These are phyloP conservation scores for Chimonanthus salicifolius DNA, from an alignment of 164 flowering plant genomes.

Conservation along the genomic window DNA sequence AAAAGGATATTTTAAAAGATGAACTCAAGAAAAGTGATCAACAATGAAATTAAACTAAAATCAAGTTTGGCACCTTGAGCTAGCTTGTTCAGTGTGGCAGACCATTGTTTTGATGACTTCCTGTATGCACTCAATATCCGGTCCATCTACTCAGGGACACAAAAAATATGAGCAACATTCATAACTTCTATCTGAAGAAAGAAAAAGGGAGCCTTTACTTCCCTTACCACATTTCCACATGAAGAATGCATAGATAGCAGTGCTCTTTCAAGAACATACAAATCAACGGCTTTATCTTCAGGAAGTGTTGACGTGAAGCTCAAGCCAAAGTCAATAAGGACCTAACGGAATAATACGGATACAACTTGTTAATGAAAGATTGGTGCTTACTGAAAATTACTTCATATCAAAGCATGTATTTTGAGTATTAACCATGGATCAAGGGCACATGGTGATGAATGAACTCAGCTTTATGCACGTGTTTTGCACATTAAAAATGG, in stretches of 20 bases:
- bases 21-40: not conserved
- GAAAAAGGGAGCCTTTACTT: not conserved
- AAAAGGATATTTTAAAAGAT: not conserved
- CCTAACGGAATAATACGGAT: slow-evolving; percentile 29
- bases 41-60: not conserved
- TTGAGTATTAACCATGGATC: not conserved
- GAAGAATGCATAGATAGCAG: slow-evolving; percentile 96
- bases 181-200: slow-evolving; percentile 2
- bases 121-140: slow-evolving; percentile 69
- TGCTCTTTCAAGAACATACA: slow-evolving; percentile 94
- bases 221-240: slow-evolving; percentile 83
- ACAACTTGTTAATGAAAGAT: not conserved
- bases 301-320: slow-evolving; percentile 91
- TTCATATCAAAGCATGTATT: not conserved
- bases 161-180: slow-evolving; percentile 5
- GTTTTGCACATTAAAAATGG: too few relatives aligned
- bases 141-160: slow-evolving; percentile 56
- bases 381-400: not conserved
- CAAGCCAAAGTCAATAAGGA: slow-evolving; percentile 94
- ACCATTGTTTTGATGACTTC: slow-evolving; percentile 95
- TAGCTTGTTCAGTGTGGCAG: slow-evolving; percentile 77
- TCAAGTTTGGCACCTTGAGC: slow-evolving; percentile 58
- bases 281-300: slow-evolving; percentile 96
- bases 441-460: not conserved
- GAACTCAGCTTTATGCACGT: not conserved